phyloP scores from a whole-genome alignment of 345 rosid genomes.

The Pistacia integerrima region DNA sequence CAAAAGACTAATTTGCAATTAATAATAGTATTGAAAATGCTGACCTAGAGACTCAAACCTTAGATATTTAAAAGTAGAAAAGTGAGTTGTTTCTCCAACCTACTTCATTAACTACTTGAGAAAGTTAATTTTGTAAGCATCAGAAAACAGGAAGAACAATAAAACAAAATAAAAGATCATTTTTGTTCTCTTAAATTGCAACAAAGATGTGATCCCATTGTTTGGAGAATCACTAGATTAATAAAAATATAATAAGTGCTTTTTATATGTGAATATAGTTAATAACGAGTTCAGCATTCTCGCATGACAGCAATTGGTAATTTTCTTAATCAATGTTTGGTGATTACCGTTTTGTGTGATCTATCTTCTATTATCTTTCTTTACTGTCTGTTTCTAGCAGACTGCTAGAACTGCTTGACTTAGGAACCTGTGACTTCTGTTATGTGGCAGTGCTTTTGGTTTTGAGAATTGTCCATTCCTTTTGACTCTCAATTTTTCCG shows the following conservation, averaged over 20 bases:
- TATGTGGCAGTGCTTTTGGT: neutral
- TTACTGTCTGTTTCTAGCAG: neutral
- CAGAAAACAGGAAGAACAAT: neutral
- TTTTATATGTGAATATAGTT: neutral
- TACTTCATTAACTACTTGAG: neutral
- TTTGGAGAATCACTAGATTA: neutral
- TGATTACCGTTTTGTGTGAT: neutral
- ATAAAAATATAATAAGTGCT: neutral
- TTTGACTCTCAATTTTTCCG: conserved; percentile 18
- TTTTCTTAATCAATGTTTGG: neutral
- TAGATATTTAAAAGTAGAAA: conserved; percentile 9
- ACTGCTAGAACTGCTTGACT: neutral
- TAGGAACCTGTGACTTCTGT: neutral
- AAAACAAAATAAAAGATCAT: neutral
- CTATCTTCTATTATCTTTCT: neutral
- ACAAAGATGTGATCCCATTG: neutral
- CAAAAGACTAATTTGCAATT: neutral
- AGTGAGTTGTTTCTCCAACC: neutral
- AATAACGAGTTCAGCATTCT: neutral
- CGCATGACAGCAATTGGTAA: neutral
- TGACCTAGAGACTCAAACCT: neutral
- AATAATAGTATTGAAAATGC: neutral
- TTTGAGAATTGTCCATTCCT: neutral
- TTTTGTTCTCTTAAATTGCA: neutral
- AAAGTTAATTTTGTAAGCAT: neutral